Evolutionary conservation across 108 stramenopile genomes (phyloP).

Genomic region (Chaetoceros tenuissimus): DNA sequence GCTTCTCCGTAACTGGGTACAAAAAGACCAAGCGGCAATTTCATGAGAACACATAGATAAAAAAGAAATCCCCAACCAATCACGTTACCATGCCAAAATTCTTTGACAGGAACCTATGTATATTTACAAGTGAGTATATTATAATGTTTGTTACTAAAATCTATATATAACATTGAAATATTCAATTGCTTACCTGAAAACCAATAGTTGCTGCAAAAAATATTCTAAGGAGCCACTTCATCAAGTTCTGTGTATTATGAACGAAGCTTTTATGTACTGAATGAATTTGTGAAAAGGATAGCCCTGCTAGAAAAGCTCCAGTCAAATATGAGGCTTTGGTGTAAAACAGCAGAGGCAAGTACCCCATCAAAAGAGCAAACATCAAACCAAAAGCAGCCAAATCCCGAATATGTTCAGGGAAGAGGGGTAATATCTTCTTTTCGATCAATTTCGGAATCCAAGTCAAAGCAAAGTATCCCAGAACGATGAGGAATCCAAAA

Average conservation of each 20-base stretch:
- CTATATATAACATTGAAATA: no score
- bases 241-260: slow-evolving; percentile 18
- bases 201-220: slow-evolving; percentile 57
- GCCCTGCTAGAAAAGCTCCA: slow-evolving; percentile 54
- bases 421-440: slow-evolving; percentile 18
- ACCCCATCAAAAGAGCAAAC: slow-evolving; percentile 39
- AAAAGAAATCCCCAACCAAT: slow-evolving; percentile 31
- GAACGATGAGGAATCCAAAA: slow-evolving; percentile 10
- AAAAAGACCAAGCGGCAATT: slow-evolving; percentile 16
- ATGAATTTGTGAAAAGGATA: slow-evolving; percentile 41
- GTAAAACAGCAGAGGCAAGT: slow-evolving; percentile 50
- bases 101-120: slow-evolving; percentile 20
- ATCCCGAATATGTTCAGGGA: slow-evolving; percentile 18
- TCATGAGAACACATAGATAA: slow-evolving; percentile 13
- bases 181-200: no score
- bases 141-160: no score
- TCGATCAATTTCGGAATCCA: slow-evolving; percentile 29
- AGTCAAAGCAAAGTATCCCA: slow-evolving; percentile 26
- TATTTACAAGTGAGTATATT: no score
- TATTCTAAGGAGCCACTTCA: slow-evolving; percentile 40
- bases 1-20: slow-evolving; percentile 15
- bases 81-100: slow-evolving; percentile 16
- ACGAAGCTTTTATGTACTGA: slow-evolving; percentile 31
- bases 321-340: slow-evolving; percentile 47
- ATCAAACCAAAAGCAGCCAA: slow-evolving; percentile 20